Evolutionary conservation across 805 yeast species (phyloP), one percentile per base, ranked within the genome.

Genomic region (Kazachstania psychrophila): DNA sequence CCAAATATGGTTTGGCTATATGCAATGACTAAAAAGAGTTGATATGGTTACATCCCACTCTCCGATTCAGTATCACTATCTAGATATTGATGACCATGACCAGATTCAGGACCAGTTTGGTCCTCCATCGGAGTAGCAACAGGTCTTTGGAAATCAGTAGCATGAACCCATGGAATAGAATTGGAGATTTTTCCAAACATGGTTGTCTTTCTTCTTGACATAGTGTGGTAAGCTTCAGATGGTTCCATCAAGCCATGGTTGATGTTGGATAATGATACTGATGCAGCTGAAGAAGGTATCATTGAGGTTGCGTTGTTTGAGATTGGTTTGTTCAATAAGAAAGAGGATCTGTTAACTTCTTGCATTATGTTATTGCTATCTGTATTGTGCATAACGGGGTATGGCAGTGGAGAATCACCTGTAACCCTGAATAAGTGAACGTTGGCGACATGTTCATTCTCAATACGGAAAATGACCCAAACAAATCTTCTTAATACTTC

Each of bases 361-460:
- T 17, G 16, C 5, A 33, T 11, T 16, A 30, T 30, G 7, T 26
- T 28, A 26, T 33, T 36, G 6, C 31, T 29, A 31, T 34, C 35
- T 7, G 16, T 20, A 20, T 31, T 26, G 6, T 12, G 23, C 3
- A 38, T 15, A 4, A 43, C 31, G 2, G 76, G 73, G 44, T 86
- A 89, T 0, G 98, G 98, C 37, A 89, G 62, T 2, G 89, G 84
- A 8, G 85, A 65, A 42, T 89, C 96, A 40, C 94, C 75, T 8
- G 94, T 79, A 0, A 96, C 97, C 45, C 94, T 71, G 59, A 79
- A 83, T 30, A 86, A 62, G 38, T 76, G 77, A 9, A 87, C 95
- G 54, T 89, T 89, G 0, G 96, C 78, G 32, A 88, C 79, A 58
- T 92, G 98, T 59, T 92, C 97, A 60, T 92, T 92, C 49, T 92